Conservation (phyloP, 805 yeast genomes). For the Candida schatavii region DNA sequence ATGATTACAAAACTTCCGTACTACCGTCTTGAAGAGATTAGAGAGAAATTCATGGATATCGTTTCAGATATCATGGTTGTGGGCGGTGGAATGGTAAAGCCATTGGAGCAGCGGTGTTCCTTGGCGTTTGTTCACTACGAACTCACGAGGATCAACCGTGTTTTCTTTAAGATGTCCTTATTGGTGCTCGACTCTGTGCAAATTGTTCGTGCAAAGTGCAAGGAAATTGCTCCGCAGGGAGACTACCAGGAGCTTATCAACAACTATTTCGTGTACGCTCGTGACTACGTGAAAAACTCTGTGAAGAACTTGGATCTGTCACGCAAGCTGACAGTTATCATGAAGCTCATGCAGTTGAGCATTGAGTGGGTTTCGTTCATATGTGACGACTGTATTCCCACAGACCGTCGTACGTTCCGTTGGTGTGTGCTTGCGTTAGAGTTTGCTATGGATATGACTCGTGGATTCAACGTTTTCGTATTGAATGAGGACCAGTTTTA, state of each 20-base stretch:
- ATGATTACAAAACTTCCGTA: slow-evolving; percentile 71
- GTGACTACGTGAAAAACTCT: slow-evolving; percentile 78
- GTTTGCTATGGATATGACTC: slow-evolving; percentile 91
- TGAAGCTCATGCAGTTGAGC: slow-evolving; percentile 69
- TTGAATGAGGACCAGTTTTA: slow-evolving; percentile 75
- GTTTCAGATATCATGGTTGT: slow-evolving; percentile 53
- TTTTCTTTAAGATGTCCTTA: slow-evolving; percentile 65
- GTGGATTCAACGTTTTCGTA: slow-evolving; percentile 83
- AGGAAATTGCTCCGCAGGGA: slow-evolving; percentile 47
- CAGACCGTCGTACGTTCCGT: slow-evolving; percentile 85
- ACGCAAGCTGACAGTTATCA: slow-evolving; percentile 64
- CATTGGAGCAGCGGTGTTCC: slow-evolving; percentile 67
- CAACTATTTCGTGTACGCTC: slow-evolving; percentile 68
- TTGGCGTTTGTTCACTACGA: slow-evolving; percentile 71
- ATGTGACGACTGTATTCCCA: slow-evolving; percentile 91
- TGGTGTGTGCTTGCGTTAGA: slow-evolving; percentile 97
- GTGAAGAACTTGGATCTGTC: slow-evolving; percentile 61
- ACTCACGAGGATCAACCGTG: slow-evolving; percentile 59
- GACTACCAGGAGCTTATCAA: slow-evolving; percentile 75
- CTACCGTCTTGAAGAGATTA: slow-evolving; percentile 49
- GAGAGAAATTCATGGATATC: slow-evolving; percentile 54
- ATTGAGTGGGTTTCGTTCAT: slow-evolving; percentile 91
- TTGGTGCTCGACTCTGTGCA: slow-evolving; percentile 61
- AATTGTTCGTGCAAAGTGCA: slow-evolving; percentile 51
- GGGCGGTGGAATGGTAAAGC: slow-evolving; percentile 25